Base-by-base conservation (phyloP, 2,329 filamentous ascomycete species). In the Xylariaceae sp. region DNA sequence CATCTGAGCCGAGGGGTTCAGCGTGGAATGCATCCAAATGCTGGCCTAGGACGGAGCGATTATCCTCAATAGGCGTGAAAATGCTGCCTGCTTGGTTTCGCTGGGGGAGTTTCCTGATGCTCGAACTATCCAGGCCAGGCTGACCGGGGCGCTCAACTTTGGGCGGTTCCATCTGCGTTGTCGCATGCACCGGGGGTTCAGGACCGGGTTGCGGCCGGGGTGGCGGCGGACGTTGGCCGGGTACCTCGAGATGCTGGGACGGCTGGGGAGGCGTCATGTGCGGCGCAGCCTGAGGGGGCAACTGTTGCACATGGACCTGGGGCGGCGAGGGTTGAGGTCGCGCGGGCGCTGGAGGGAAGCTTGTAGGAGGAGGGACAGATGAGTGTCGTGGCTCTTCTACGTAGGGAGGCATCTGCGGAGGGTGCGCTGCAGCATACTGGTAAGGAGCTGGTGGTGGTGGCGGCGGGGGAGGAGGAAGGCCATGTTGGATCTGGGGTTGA, bases 11-110 rank as follows among this genome's bases (percentile, higher is more conserved):
- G 42, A 62, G 72, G 38, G 74, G 66, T 39, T 82, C 80, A 3
- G 78, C 74, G 8, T 80, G 75, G 54, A 86, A 85, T 2, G 79
- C 79, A 14, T 81, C 83, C 52, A 87, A 83, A 64, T 95, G 90
- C 54, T 92, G 88, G 11, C 88, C 89, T 35, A 96, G 70, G 47
- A 96, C 85, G 1, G 91, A 96, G 39, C 88, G 80, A 57, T 86
- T 90, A 63, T 95, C 91, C 59, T 97, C 93, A 52, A 98, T 95
- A 0, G 93, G 93, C 0, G 93, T 98, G 63, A 97, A 97, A 48
- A 98, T 97, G 65, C 91, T 96, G 63, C 91, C 50, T 12, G 48
- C 85, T 19, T 85, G 85, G 64, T 91, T 91, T 25, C 87, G 83
- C 59, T 85, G 86, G 2, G 85, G 83, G 52, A 87, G 71, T 55